Evolutionary conservation across 2,329 filamentous ascomycete species (phyloP), one percentile per base, ranked within the genome.

Genomic region (Fusarium sp.): DNA sequence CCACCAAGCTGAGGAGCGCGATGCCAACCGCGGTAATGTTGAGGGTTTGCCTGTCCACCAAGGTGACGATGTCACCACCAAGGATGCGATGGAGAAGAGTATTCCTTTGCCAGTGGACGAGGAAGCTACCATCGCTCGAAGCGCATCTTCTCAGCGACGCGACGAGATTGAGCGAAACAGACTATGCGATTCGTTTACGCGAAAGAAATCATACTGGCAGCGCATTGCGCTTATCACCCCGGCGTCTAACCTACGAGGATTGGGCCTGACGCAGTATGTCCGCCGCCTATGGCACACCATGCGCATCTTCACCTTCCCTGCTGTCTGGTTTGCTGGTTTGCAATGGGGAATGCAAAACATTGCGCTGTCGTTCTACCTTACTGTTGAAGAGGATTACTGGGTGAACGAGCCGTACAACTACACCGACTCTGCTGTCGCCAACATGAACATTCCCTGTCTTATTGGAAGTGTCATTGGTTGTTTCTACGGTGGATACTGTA

Each of bases 261-360:
- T 80, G 1, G 86, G 86, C 8, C 80, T 85, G 62, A 83, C 80
- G 68, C 86, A 88, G 70, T 89, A 88, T 65, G 74, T 81, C 28
- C 73, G 78, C 40, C 85, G 85, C 3, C 78, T 88, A 4, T 83
- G 83, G 67, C 83, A 87, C 67, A 87, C 84, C 0, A 76, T 88
- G 50, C 82, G 84, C n/a, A 78, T 88, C 41, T 87, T 88, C 71
- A 80, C 81, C 3, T 87, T 88, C 61, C 86, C 86, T 0, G 86
- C 86, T 2, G 85, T 88, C 11, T 80, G 86, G 65, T 88, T 84
- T 63, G 84, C 85, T 4, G 86, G 86, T 10, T 74, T 88, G 24
- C 86, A 88, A 70, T 88, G 86, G 86, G 86, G 86, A 6, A 79
- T 84, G 30, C 86, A 88, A 73, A 86, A 87, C 66, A 84, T 86